These are phyloP conservation scores for Lasiosphaeria ovina DNA, from an alignment of 495 filamentous ascomycete genomes.

Conservation along the genomic window DNA sequence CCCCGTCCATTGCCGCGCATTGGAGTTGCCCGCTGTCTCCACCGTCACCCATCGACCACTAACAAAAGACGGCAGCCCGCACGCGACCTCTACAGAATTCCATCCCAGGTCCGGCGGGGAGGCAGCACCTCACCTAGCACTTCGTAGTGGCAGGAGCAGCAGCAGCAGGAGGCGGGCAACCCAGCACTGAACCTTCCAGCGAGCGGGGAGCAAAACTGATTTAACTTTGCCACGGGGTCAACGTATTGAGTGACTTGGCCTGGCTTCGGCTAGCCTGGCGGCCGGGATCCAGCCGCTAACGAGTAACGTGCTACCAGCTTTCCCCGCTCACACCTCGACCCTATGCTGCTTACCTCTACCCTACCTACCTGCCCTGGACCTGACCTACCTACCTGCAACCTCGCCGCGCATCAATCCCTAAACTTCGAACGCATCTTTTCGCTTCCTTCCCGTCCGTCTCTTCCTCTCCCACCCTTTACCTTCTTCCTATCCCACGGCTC, in stretches of 20 bases:
- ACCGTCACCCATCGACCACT: not conserved
- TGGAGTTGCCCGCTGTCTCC: not conserved
- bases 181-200: too few relatives aligned
- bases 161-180: too few relatives aligned
- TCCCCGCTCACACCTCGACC: constrained; percentile 24
- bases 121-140: not conserved
- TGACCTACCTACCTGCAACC: constrained; percentile 13
- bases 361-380: not conserved
- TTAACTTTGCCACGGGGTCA: constrained; percentile 30
- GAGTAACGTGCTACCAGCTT: constrained; percentile 24
- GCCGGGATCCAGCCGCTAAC: constrained; percentile 27
- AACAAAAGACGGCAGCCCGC: constrained; percentile 12
- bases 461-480: constrained; percentile 10
- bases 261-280: constrained; percentile 24
- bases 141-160: too few relatives aligned
- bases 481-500: constrained; percentile 7
- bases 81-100: constrained; percentile 8
- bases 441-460: constrained; percentile 24
- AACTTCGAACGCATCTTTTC: constrained; percentile 24
- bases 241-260: constrained; percentile 17
- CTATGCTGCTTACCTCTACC: not conserved
- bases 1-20: not conserved
- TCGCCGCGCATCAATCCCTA: constrained; percentile 20
- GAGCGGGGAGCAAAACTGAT: not conserved
- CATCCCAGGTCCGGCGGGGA: constrained; percentile 3